Conservation (phyloP, 2,329 filamentous ascomycete genomes). For the Bipolaris sorokiniana region DNA sequence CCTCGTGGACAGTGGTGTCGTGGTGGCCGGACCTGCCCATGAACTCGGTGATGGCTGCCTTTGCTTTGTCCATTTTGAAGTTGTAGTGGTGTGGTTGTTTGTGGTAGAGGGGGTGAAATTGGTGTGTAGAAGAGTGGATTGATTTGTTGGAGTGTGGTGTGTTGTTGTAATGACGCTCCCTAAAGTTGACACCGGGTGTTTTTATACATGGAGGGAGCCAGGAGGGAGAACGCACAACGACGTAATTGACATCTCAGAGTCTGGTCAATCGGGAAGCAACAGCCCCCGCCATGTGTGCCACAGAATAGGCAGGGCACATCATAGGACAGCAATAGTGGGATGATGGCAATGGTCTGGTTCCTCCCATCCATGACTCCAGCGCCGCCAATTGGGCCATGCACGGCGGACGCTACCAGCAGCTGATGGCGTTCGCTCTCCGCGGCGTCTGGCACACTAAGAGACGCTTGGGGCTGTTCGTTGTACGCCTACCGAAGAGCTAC, state of each 20-base stretch:
- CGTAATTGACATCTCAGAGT: conserved; percentile 29
- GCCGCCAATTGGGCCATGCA: conserved; percentile 10
- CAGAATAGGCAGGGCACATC: too few relatives aligned
- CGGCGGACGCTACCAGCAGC: conserved; percentile 2
- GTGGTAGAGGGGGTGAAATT: conserved; percentile 3
- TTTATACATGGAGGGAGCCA: conserved; percentile 27
- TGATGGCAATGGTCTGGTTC: conserved; percentile 3
- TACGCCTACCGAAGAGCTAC: conserved; percentile 11
- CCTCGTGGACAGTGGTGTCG: conserved; percentile 73
- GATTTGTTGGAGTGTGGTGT: conserved; percentile 7
- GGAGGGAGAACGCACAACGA: conserved; percentile 24
- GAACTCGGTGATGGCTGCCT: conserved; percentile 66
- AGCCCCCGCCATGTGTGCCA: conserved; percentile 1
- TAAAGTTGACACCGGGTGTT: conserved; percentile 14
- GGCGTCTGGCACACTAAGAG: conserved; percentile 18
- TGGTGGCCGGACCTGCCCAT: conserved; percentile 66
- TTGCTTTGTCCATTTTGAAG: conserved; percentile 65
- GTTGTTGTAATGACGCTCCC: conserved; percentile 21
- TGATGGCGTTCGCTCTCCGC: conserved; percentile 26
- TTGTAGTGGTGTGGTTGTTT: conserved; percentile 4
- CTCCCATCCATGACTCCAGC: conserved; percentile 11
- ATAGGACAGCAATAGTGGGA: conserved; percentile 5
- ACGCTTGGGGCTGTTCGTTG: conserved; percentile 10
- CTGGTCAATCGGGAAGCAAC: background rate
- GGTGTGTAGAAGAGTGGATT: conserved; percentile 5